These are phyloP conservation scores for Malus hybrid DNA, from an alignment of 331 rosid genomes.

Conservation along the genomic window DNA sequence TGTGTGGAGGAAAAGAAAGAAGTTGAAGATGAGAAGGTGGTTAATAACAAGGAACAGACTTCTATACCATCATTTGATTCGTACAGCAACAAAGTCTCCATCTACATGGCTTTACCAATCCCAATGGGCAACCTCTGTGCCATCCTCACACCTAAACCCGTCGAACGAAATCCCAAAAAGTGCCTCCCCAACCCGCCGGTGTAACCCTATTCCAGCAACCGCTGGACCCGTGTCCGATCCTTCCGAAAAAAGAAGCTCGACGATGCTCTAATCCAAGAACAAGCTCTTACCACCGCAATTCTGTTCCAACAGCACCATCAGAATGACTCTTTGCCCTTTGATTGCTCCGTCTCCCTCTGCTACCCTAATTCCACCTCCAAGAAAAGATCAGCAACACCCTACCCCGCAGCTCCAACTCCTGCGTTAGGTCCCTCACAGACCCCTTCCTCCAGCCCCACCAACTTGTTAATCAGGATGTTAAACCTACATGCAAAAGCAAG, in stretches of 20 bases:
- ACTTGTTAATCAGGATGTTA: slow-evolving; percentile 56
- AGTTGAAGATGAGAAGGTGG: slow-evolving; percentile 36
- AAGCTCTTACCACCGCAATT: slow-evolving; percentile 85
- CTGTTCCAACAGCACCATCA: slow-evolving; percentile 61
- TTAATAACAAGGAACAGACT: slow-evolving; percentile 14
- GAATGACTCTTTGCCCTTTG: slow-evolving; percentile 41
- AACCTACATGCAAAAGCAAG: too few species aligned
- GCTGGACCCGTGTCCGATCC: slow-evolving; percentile 54
- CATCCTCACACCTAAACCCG: slow-evolving; percentile 33
- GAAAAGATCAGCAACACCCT: slow-evolving; percentile 35
- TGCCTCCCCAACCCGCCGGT: slow-evolving; percentile 47
- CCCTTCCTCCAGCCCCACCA: slow-evolving; percentile 91
- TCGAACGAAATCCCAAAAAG: slow-evolving; percentile 25
- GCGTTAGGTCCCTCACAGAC: slow-evolving; percentile 79
- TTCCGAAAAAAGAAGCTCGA: slow-evolving; percentile 51
- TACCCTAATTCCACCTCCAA: slow-evolving; percentile 55
- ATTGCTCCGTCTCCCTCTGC: slow-evolving; percentile 71
- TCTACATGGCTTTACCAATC: slow-evolving; percentile 26
- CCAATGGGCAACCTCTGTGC: slow-evolving; percentile 81
- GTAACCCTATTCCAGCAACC: slow-evolving; percentile 23
- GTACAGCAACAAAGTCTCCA: slow-evolving; percentile 55
- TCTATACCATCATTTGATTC: slow-evolving; percentile 54
- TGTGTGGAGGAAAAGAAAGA: slow-evolving; percentile 39
- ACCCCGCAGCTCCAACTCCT: slow-evolving; percentile 78
- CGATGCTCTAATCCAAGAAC: slow-evolving; percentile 52